Evolutionary conservation across 352 stramenopile species (phyloP).

Genomic region (Pythium graminicola): DNA sequence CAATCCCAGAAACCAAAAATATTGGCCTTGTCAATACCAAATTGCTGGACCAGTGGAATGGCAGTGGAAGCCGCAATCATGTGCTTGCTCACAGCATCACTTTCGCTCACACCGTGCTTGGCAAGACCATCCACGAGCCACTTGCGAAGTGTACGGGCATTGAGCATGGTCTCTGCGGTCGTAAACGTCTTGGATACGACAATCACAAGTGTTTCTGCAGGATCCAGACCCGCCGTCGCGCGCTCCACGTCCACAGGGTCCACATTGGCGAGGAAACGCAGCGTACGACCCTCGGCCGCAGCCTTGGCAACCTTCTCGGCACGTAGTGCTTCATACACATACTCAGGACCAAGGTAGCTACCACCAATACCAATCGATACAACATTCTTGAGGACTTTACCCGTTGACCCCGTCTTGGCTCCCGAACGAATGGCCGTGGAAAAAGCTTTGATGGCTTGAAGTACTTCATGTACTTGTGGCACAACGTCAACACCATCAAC

Average conservation of each 20-base stretch:
- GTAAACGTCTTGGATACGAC: slow-evolving; percentile 99
- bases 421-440: slow-evolving; percentile 87
- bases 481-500: slow-evolving; percentile 96
- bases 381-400: slow-evolving; percentile 93
- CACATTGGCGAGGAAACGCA: slow-evolving; percentile 97
- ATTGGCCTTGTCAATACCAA: slow-evolving; percentile 93
- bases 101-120: slow-evolving; percentile 69
- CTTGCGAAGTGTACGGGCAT: slow-evolving; percentile 92
- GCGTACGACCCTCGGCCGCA: slow-evolving; percentile 69
- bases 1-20: slow-evolving; percentile 99
- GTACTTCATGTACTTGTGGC: slow-evolving; percentile 92
- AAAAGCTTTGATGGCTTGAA: slow-evolving; percentile 94
- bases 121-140: slow-evolving; percentile 93
- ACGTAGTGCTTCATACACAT: slow-evolving; percentile 93
- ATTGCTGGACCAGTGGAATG: slow-evolving; percentile 79
- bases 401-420: slow-evolving; percentile 84
- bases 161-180: slow-evolving; percentile 99
- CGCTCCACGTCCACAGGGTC: slow-evolving; percentile 96
- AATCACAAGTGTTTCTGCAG: slow-evolving; percentile 94
- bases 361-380: slow-evolving; percentile 96
- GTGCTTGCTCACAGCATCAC: slow-evolving; percentile 90
- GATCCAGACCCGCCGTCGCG: slow-evolving; percentile 87
- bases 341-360: slow-evolving; percentile 95
- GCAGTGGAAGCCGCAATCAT: slow-evolving; percentile 88
- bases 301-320: slow-evolving; percentile 83